phyloP scores from a whole-genome alignment of 148 eudicot species.

The Rhododendron molle region DNA sequence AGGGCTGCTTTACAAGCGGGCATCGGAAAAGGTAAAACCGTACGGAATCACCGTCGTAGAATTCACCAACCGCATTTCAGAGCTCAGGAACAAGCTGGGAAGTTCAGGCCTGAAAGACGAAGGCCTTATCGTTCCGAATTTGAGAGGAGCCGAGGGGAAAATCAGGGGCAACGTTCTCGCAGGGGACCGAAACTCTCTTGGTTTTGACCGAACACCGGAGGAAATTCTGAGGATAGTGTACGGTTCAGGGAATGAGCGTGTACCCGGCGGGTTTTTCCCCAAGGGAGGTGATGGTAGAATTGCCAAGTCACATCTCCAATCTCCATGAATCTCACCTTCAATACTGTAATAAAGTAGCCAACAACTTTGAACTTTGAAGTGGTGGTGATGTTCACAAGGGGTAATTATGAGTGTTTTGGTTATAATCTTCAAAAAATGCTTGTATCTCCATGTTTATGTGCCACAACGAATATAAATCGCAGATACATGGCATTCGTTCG shows the following conservation, averaged over 20 bases:
- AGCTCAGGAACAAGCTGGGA: constrained; percentile 59
- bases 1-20: constrained; percentile 50
- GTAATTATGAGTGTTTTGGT: background rate
- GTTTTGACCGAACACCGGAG: constrained; percentile 61
- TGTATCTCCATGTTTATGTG: background rate
- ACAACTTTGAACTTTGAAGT: background rate
- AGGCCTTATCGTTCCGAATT: constrained; percentile 41
- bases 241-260: constrained; percentile 42
- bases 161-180: constrained; percentile 57
- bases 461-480: background rate
- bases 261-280: constrained; percentile 75
- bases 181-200: constrained; percentile 46
- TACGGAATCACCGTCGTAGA: constrained; percentile 62
- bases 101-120: constrained; percentile 55
- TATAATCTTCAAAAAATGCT: background rate
- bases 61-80: constrained; percentile 59
- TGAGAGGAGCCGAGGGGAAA: constrained; percentile 50
- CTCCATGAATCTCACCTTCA: background rate
- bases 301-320: constrained; percentile 39
- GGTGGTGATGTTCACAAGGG: background rate
- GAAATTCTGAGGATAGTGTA: constrained; percentile 74
- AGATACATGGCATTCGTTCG: background rate
- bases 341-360: background rate
- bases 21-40: constrained; percentile 42
- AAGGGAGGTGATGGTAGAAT: constrained; percentile 62